Evolutionary conservation across 2,329 filamentous ascomycete species (phyloP).

Genomic region (Mollisiaceae sp.): DNA sequence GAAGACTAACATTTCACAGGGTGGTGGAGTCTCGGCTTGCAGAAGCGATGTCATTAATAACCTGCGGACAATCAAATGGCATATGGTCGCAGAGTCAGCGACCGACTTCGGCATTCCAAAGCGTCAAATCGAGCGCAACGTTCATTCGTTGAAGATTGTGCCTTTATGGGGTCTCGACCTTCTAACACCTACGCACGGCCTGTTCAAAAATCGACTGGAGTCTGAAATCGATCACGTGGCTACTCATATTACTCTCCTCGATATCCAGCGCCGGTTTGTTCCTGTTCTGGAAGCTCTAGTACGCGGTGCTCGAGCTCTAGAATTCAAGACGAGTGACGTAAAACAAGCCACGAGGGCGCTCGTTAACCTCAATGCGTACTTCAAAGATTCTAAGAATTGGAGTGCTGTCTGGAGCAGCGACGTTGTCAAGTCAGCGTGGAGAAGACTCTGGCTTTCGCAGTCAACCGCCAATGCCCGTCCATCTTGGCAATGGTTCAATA

Average conservation of each 20-base stretch:
- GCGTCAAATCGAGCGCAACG: slow-evolving; percentile 54
- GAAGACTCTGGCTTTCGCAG: slow-evolving; percentile 50
- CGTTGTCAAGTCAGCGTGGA: slow-evolving; percentile 52
- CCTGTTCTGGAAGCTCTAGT: slow-evolving; percentile 56
- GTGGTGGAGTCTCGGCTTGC: slow-evolving; percentile 55
- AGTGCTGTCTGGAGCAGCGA: slow-evolving; percentile 52
- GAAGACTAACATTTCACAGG: slow-evolving; percentile 12
- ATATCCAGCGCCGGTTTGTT: slow-evolving; percentile 58
- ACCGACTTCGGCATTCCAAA: slow-evolving; percentile 56
- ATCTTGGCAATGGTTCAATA: slow-evolving; percentile 51
- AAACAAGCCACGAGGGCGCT: slow-evolving; percentile 43
- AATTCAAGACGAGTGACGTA: slow-evolving; percentile 53
- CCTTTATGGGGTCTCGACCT: slow-evolving; percentile 56
- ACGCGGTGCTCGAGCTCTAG: slow-evolving; percentile 52
- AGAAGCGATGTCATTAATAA: slow-evolving; percentile 56
- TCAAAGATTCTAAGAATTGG: slow-evolving; percentile 51
- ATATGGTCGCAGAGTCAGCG: slow-evolving; percentile 55
- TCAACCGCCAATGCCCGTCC: slow-evolving; percentile 49
- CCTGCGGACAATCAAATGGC: slow-evolving; percentile 53
- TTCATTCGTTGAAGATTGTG: slow-evolving; percentile 54
- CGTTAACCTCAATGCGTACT: slow-evolving; percentile 37
- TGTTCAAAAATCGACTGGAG: slow-evolving; percentile 54
- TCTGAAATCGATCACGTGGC: slow-evolving; percentile 49
- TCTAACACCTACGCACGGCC: slow-evolving; percentile 53
- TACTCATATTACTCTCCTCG: slow-evolving; percentile 33